Conservation (phyloP, 139 green algal genomes). For the Coccomyxa sp. region DNA sequence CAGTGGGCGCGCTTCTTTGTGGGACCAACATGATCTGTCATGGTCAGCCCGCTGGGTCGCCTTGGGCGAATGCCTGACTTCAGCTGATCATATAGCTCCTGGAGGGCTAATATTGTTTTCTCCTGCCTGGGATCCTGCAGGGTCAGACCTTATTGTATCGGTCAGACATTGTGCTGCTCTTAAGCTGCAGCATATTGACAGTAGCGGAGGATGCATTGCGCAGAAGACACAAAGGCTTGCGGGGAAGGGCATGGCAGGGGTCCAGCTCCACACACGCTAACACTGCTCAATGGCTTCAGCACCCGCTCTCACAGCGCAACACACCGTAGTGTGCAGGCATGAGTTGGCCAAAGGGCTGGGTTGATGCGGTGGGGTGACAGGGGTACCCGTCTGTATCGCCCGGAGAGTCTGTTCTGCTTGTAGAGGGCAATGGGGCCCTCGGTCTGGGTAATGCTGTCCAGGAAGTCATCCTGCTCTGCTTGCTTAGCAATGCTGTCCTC, state of each 20-base stretch:
- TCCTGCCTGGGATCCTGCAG: slow-evolving; percentile 68
- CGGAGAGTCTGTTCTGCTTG: background rate
- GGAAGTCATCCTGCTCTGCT: slow-evolving; percentile 15
- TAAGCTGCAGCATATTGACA: background rate
- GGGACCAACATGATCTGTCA: slow-evolving; percentile 36
- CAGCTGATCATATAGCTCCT: slow-evolving; percentile 57
- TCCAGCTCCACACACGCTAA: background rate
- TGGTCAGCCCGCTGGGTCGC: slow-evolving; percentile 39
- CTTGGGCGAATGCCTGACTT: background rate
- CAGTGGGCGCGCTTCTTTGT: background rate
- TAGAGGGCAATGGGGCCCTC: background rate
- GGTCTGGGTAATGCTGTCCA: background rate
- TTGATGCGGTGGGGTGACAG: background rate
- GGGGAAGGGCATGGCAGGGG: too few species aligned
- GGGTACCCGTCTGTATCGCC: background rate
- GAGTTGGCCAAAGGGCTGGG: background rate
- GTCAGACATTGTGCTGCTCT: background rate
- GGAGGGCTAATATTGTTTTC: slow-evolving; percentile 56
- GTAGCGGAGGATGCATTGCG: background rate
- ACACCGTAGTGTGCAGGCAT: background rate
- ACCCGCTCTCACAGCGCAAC: background rate
- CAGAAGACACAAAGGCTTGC: background rate
- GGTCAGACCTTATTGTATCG: background rate
- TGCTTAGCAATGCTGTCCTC: too few species aligned
- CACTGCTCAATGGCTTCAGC: background rate